These are phyloP conservation scores for Wickerhamiella hasegawae DNA, from an alignment of 805 yeast species.

Conservation along the genomic window DNA sequence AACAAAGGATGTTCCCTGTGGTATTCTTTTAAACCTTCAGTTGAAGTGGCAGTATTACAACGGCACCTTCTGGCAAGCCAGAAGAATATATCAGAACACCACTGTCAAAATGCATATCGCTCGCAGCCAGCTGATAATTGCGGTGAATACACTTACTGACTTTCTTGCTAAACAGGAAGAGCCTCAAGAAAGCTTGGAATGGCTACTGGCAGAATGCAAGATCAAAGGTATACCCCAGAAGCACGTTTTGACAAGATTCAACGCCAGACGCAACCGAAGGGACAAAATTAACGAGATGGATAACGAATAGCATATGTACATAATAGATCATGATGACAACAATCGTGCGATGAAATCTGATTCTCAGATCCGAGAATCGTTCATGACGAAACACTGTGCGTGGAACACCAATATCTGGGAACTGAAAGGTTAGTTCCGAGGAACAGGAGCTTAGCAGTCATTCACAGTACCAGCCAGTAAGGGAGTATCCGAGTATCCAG, in stretches of 20 bases:
- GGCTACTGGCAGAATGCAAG: too few species aligned
- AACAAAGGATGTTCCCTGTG: conserved; percentile 2
- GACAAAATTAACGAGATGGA: too few species aligned
- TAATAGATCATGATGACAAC: too few species aligned
- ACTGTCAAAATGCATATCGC: background rate
- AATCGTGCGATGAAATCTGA: too few species aligned
- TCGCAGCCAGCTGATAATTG: conserved; percentile 9
- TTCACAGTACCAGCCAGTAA: background rate
- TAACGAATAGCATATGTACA: too few species aligned
- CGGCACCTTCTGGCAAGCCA: conserved; percentile 10
- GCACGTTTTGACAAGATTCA: too few species aligned
- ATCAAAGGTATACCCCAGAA: too few species aligned
- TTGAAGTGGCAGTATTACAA: conserved; percentile 13
- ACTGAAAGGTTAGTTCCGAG: background rate
- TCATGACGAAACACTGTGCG: too few species aligned
- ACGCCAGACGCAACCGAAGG: too few species aligned
- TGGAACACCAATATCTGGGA: background rate
- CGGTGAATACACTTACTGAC: conserved; percentile 6
- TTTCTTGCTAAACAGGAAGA: too few species aligned
- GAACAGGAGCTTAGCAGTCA: background rate
- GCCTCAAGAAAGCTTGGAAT: too few species aligned
- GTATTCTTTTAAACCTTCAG: conserved; percentile 9
- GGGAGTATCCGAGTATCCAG: background rate
- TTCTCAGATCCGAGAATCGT: too few species aligned
- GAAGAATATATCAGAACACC: conserved; percentile 10